Conservation (phyloP, 2,329 filamentous ascomycete genomes). For the Trematosphaeria pertusa region DNA sequence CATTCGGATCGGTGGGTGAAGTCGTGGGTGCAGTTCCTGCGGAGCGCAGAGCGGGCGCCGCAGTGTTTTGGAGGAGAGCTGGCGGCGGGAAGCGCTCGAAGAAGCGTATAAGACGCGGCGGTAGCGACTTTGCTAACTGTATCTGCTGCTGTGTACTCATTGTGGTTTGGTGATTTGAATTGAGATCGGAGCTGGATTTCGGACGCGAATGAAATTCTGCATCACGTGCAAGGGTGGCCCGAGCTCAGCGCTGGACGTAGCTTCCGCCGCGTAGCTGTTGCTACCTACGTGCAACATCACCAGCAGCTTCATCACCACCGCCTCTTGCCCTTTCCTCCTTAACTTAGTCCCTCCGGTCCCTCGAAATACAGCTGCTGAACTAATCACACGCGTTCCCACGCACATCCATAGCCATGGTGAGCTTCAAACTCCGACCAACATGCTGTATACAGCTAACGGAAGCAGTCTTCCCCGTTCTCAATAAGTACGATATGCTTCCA, state of each 20-base stretch:
- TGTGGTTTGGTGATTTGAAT: slow-evolving; percentile 16
- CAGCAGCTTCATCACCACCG: slow-evolving; percentile 20
- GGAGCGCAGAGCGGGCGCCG: slow-evolving; percentile 24
- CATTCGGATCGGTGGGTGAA: slow-evolving; percentile 47
- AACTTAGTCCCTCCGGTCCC: slow-evolving; percentile 1
- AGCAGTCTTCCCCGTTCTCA: slow-evolving; percentile 86
- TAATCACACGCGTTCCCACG: slow-evolving; percentile 6
- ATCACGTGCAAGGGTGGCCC: slow-evolving; percentile 14
- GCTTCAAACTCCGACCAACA: slow-evolving; percentile 22
- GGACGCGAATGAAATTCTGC: slow-evolving; percentile 14
- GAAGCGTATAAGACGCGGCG: slow-evolving; percentile 80
- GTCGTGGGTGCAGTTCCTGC: slow-evolving; percentile 30
- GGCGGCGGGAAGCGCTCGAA: slow-evolving; percentile 86
- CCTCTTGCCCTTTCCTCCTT: slow-evolving; percentile 9
- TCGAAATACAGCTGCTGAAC: not conserved
- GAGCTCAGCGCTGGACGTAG: not conserved
- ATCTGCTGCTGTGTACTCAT: slow-evolving; percentile 48
- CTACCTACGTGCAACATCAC: slow-evolving; percentile 27
- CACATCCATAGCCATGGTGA: slow-evolving; percentile 47
- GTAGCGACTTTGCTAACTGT: slow-evolving; percentile 73
- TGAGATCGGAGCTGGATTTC: slow-evolving; percentile 9
- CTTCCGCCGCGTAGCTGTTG: slow-evolving; percentile 9
- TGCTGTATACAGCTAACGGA: slow-evolving; percentile 39
- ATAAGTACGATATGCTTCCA: slow-evolving; percentile 71
- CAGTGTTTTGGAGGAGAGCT: slow-evolving; percentile 50